Conservation (phyloP, 2,329 filamentous ascomycete species). For the Diplodia seriata region DNA sequence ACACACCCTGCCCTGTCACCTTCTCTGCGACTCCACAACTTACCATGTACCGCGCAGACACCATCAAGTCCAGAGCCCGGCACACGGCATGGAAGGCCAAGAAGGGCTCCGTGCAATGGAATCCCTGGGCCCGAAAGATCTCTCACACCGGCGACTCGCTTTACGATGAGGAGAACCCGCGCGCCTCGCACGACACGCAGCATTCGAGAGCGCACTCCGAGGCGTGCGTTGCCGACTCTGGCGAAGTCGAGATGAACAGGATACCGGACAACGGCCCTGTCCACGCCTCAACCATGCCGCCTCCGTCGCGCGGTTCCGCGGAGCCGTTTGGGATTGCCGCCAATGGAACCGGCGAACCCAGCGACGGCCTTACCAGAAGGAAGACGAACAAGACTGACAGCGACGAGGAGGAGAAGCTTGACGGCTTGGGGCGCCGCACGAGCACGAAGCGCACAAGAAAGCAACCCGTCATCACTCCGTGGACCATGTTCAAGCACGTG, state of each 20-base stretch:
- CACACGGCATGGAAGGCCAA: constrained; percentile 43
- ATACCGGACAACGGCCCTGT: neutral
- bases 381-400: constrained; percentile 6
- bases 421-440: neutral
- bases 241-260: constrained; percentile 12
- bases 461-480: constrained; percentile 37
- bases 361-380: constrained; percentile 10
- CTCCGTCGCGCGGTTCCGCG: constrained; percentile 12
- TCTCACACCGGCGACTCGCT: constrained; percentile 26
- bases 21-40: constrained; percentile 1
- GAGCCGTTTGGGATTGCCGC: constrained; percentile 4
- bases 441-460: constrained; percentile 28
- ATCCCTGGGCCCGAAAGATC: constrained; percentile 30
- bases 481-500: constrained; percentile 71
- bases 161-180: constrained; percentile 42
- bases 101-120: constrained; percentile 41
- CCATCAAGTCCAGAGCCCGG: constrained; percentile 47
- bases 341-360: neutral
- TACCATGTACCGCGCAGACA: constrained; percentile 39
- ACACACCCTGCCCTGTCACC: neutral
- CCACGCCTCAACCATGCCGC: constrained; percentile 23
- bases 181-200: constrained; percentile 17
- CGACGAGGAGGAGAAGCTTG: constrained; percentile 12
- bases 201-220: constrained; percentile 29
- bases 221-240: neutral